These are phyloP conservation scores for Exophiala spinifera DNA, from an alignment of 2,329 filamentous ascomycete genomes.

Conservation along the genomic window DNA sequence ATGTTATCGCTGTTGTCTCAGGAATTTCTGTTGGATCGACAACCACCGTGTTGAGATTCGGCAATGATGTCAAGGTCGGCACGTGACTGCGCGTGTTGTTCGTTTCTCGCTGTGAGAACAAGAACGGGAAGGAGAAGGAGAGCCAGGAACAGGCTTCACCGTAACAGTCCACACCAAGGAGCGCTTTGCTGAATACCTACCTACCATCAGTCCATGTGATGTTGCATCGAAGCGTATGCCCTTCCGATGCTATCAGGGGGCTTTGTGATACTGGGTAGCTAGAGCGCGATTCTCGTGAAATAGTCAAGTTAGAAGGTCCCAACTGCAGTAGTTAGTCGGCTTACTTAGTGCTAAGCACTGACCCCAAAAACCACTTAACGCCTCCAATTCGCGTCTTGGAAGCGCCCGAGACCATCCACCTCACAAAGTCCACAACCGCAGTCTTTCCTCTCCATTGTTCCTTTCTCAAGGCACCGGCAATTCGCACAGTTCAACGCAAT, in stretches of 20 bases:
- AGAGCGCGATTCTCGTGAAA: no score
- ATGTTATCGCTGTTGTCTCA: background rate
- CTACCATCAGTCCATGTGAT: no score
- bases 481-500: background rate
- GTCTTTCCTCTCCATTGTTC: background rate
- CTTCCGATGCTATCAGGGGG: no score
- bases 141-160: no score
- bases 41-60: background rate
- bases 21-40: background rate
- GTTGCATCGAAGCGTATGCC: no score
- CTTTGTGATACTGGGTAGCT: no score
- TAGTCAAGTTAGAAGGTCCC: background rate
- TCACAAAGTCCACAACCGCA: background rate
- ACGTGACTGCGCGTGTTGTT: background rate
- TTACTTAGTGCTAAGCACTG: background rate
- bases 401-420: background rate
- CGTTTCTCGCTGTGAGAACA: background rate
- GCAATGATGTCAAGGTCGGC: background rate
- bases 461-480: background rate
- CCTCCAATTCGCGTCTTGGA: background rate
- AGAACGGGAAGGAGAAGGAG: background rate
- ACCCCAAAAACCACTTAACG: slow-evolving; percentile 2
- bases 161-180: no score
- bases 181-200: no score
- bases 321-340: no score